phyloP scores from a whole-genome alignment of 2,329 filamentous ascomycete species.

The Fusarium secorum region DNA sequence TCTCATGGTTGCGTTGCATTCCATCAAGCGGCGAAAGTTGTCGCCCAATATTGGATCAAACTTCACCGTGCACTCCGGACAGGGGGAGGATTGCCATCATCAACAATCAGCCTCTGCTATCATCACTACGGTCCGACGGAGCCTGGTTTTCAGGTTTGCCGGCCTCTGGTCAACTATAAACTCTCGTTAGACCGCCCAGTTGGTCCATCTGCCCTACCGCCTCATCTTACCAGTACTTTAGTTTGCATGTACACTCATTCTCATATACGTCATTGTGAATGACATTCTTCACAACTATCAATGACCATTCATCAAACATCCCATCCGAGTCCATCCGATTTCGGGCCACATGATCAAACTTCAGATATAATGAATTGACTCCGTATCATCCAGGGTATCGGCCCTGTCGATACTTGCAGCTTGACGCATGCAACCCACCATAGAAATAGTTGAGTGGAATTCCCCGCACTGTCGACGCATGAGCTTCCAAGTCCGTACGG shows the following conservation, averaged over 20 bases:
- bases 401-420: not conserved
- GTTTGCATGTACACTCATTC: not conserved
- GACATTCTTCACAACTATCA: not conserved
- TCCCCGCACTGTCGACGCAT: constrained; percentile 8
- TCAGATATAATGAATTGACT: constrained; percentile 3
- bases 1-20: constrained; percentile 22
- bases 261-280: constrained; percentile 15
- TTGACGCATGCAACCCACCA: constrained; percentile 14
- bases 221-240: not conserved
- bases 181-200: not conserved
- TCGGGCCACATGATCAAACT: constrained; percentile 25
- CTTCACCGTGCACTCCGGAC: constrained; percentile 5
- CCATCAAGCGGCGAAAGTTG: constrained; percentile 8
- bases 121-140: constrained; percentile 12
- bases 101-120: constrained; percentile 3
- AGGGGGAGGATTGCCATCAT: constrained; percentile 6
- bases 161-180: not conserved
- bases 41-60: constrained; percentile 1
- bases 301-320: not conserved
- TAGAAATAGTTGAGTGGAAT: not conserved
- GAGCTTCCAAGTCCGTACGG: not conserved
- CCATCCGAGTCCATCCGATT: constrained; percentile 23
- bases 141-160: not conserved
- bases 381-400: not conserved
- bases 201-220: not conserved